Evolutionary conservation across 139 green algal species (phyloP).

Genomic region (Chlorella sp.): DNA sequence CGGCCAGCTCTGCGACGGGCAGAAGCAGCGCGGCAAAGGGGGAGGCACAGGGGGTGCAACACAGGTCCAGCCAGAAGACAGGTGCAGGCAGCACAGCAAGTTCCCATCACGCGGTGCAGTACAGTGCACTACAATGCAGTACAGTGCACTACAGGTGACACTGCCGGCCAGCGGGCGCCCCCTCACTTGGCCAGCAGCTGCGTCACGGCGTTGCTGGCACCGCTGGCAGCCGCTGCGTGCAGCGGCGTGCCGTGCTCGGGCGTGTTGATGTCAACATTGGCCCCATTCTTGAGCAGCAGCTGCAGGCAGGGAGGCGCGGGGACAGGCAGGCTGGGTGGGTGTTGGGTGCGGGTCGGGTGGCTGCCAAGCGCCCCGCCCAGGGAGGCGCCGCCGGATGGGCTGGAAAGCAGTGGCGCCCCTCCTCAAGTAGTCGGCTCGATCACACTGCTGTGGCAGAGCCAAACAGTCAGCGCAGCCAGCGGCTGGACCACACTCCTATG

Average conservation of each 20-base stretch:
- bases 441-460: too few relatives aligned
- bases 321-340: too few relatives aligned
- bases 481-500: too few relatives aligned
- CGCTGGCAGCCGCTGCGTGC: slow-evolving; percentile 1
- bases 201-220: slow-evolving; percentile 6
- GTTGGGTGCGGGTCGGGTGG: not conserved
- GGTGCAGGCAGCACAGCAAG: not conserved
- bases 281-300: slow-evolving; percentile 3
- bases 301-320: not conserved
- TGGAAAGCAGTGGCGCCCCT: too few relatives aligned
- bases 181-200: slow-evolving; percentile 20
- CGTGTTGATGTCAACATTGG: not conserved
- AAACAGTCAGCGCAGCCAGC: not conserved
- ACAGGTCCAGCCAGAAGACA: too few relatives aligned
- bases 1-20: too few relatives aligned
- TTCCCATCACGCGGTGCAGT: not conserved
- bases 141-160: not conserved
- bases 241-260: slow-evolving; percentile 2
- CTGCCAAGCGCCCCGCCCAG: not conserved
- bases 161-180: not conserved
- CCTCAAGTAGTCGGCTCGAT: too few relatives aligned
- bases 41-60: too few relatives aligned
- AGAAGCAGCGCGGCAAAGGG: too few relatives aligned
- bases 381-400: not conserved
- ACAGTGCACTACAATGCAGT: not conserved